phyloP scores from a whole-genome alignment of 768 basidiomycete species.

The Kwoniella botswanensis region DNA sequence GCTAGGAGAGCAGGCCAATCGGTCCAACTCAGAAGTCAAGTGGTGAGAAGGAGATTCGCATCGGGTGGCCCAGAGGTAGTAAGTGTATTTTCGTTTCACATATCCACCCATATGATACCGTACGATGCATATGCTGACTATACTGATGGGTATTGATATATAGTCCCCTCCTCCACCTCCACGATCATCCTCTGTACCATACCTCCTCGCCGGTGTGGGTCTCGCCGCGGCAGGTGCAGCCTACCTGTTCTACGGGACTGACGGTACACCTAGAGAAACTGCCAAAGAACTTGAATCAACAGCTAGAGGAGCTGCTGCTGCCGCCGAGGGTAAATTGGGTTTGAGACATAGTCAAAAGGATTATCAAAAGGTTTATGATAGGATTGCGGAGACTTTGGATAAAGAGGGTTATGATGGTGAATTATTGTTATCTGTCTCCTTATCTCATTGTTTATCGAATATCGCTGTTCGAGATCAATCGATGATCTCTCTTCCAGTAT shows the following conservation, averaged over 20 bases:
- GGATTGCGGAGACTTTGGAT: constrained; percentile 76
- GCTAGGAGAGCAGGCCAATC: constrained; percentile 16
- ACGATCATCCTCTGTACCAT: constrained; percentile 54
- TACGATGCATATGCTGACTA: constrained; percentile 1
- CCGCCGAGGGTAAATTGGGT: constrained; percentile 62
- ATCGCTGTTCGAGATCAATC: neutral
- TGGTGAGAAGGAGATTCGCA: constrained; percentile 40
- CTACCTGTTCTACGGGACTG: constrained; percentile 66
- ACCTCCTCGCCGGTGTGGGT: constrained; percentile 68
- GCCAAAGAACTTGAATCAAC: constrained; percentile 68
- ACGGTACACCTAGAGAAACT: constrained; percentile 64
- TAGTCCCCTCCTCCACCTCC: constrained; percentile 51
- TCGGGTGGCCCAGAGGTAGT: constrained; percentile 42
- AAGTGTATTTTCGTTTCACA: constrained; percentile 14
- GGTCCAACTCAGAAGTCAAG: constrained; percentile 25
- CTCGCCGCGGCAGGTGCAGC: constrained; percentile 68
- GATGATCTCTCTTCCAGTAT: too few relatives aligned
- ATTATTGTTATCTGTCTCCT: constrained; percentile 31
- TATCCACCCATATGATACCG: neutral
- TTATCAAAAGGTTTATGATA: constrained; percentile 96
- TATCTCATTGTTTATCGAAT: neutral
- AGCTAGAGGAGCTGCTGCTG: constrained; percentile 68
- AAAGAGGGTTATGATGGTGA: constrained; percentile 81
- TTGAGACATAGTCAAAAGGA: constrained; percentile 80
- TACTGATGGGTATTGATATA: too few relatives aligned